Evolutionary conservation across 257 asterid species (phyloP).

Genomic region (Fraxinus americana): DNA sequence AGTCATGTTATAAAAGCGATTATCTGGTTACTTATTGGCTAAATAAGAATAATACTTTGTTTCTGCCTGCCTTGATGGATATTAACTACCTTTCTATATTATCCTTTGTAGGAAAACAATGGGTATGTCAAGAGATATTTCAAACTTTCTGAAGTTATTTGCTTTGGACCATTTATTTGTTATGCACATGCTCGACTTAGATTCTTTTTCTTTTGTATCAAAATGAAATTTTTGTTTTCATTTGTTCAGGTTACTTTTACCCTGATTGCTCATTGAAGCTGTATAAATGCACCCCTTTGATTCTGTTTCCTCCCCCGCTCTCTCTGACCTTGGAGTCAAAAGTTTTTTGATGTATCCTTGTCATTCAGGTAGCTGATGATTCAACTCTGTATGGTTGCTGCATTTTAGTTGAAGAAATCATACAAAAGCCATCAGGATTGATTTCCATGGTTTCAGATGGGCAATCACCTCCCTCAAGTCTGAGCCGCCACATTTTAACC

Average conservation of each 20-base stretch:
- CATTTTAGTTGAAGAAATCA: constrained; percentile 89
- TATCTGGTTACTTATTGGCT: neutral
- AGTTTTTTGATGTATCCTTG: constrained; percentile 24
- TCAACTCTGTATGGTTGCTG: constrained; percentile 98
- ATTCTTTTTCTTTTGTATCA: neutral
- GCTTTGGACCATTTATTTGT: neutral
- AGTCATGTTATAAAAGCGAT: neutral
- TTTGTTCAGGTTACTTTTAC: constrained; percentile 7
- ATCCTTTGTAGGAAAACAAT: neutral
- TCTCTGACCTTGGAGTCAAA: constrained; percentile 6
- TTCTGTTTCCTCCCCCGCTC: neutral
- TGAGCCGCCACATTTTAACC: constrained; percentile 77
- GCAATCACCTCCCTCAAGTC: constrained; percentile 50
- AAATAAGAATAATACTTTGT: neutral
- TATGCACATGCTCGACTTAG: neutral
- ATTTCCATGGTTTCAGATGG: constrained; percentile 79
- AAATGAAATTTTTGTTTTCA: constrained; percentile 4
- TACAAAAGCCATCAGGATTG: constrained; percentile 89
- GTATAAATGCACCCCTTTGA: neutral
- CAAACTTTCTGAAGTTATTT: neutral
- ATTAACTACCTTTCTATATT: neutral
- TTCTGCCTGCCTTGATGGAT: neutral
- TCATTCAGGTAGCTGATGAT: constrained; percentile 87
- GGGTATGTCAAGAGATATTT: neutral
- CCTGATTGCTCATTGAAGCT: neutral